These are phyloP conservation scores for Cordyceps farinosa DNA, from an alignment of 2,329 filamentous ascomycete species.

Conservation along the genomic window DNA sequence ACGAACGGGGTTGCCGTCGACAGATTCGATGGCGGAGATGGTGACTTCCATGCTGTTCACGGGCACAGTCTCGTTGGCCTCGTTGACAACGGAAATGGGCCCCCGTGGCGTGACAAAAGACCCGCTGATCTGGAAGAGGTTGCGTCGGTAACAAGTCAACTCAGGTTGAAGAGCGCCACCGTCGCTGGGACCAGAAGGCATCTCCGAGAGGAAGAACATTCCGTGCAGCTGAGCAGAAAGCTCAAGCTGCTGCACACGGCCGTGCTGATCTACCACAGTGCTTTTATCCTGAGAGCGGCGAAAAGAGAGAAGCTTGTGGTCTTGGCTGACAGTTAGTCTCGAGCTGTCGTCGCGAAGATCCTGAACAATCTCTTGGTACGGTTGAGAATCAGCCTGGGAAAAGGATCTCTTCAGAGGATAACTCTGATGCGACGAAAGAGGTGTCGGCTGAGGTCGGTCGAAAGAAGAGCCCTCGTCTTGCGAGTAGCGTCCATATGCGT, in stretches of 20 bases:
- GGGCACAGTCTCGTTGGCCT: conserved; percentile 78
- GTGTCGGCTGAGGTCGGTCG: conserved; percentile 49
- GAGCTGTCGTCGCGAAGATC: conserved; percentile 57
- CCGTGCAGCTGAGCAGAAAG: conserved; percentile 73
- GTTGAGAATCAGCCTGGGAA: conserved; percentile 51
- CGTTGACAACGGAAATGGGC: conserved; percentile 75
- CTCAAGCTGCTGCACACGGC: conserved; percentile 58
- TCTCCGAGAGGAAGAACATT: conserved; percentile 86
- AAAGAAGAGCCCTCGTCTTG: conserved; percentile 54
- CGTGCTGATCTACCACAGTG: conserved; percentile 57
- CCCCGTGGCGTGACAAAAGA: conserved; percentile 77
- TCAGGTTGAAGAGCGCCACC: conserved; percentile 66
- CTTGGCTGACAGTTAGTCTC: conserved; percentile 55
- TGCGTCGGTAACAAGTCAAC: conserved; percentile 91
- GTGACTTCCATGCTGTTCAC: conserved; percentile 80
- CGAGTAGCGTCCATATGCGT: conserved; percentile 52
- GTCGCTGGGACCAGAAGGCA: conserved; percentile 61
- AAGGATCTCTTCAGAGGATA: conserved; percentile 56
- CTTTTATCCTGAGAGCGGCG: conserved; percentile 56
- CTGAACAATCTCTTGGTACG: conserved; percentile 59
- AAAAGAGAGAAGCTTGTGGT: conserved; percentile 59
- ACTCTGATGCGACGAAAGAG: conserved; percentile 48
- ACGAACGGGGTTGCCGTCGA: conserved; percentile 86
- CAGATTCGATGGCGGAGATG: conserved; percentile 90
- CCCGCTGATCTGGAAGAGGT: conserved; percentile 93